These are phyloP conservation scores for Cylindrotheca fusiformis DNA, from an alignment of 108 stramenopile species.

Conservation along the genomic window DNA sequence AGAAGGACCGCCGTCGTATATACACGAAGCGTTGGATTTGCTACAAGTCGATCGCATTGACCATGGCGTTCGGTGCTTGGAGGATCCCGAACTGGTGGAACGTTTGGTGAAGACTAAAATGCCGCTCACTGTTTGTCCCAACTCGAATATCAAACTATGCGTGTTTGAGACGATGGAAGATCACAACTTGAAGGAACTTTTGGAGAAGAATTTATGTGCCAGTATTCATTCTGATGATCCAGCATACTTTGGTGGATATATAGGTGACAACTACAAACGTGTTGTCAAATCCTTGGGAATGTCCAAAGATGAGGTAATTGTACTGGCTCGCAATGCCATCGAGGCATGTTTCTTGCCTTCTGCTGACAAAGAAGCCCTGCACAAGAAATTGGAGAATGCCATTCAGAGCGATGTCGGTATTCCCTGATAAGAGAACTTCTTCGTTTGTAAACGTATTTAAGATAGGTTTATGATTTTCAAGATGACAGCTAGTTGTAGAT, in stretches of 20 bases:
- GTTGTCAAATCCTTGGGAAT: slow-evolving; percentile 17
- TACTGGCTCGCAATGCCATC: slow-evolving; percentile 36
- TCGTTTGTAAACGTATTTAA: too few relatives aligned
- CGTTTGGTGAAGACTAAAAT: slow-evolving; percentile 23
- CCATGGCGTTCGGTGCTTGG: slow-evolving; percentile 38
- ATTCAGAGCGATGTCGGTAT: too few relatives aligned
- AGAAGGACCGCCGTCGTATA: slow-evolving; percentile 42
- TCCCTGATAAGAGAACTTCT: too few relatives aligned
- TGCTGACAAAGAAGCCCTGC: slow-evolving; percentile 17
- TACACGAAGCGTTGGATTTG: slow-evolving; percentile 26
- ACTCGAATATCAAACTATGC: slow-evolving; percentile 39
- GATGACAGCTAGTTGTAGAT: too few relatives aligned
- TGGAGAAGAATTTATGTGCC: slow-evolving; percentile 29
- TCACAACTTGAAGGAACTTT: slow-evolving; percentile 22
- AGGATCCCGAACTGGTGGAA: slow-evolving; percentile 26
- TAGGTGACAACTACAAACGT: slow-evolving; percentile 29
- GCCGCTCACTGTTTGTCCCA: slow-evolving; percentile 40
- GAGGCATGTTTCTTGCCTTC: slow-evolving; percentile 18
- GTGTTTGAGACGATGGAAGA: slow-evolving; percentile 40
- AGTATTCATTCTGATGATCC: slow-evolving; percentile 48
- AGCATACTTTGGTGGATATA: slow-evolving; percentile 47
- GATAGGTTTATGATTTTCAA: too few relatives aligned
- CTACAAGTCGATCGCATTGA: slow-evolving; percentile 39
- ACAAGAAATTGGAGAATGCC: slow-evolving; percentile 12
- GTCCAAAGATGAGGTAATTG: slow-evolving; percentile 18